These are phyloP conservation scores for Moesziomyces antarcticus DNA, from an alignment of 1,284 basidiomycete species.

Conservation along the genomic window DNA sequence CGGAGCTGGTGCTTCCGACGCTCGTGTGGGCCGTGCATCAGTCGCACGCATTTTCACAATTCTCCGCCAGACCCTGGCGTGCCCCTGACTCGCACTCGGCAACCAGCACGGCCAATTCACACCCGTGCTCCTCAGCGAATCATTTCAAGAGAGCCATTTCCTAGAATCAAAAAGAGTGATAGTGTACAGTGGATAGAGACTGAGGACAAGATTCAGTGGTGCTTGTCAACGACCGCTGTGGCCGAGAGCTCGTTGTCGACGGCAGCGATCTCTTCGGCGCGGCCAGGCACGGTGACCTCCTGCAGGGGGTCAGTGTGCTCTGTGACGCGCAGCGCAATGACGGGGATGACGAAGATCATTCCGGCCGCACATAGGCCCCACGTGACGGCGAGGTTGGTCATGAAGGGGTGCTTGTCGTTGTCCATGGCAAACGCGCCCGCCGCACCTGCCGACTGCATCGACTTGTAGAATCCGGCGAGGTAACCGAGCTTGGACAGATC, in stretches of 20 bases:
- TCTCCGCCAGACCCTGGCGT: not conserved
- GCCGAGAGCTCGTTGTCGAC: conserved; percentile 15
- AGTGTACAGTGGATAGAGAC: conserved; percentile 8
- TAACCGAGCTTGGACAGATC: conserved; percentile 58
- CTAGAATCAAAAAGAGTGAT: not conserved
- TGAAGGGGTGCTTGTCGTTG: conserved; percentile 47
- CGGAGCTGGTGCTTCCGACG: conserved; percentile 36
- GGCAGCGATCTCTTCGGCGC: conserved; percentile 49
- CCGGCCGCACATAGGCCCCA: conserved; percentile 57
- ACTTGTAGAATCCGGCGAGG: conserved; percentile 61
- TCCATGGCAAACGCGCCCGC: conserved; percentile 57
- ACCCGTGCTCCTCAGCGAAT: not conserved
- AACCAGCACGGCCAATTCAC: conserved; percentile 7
- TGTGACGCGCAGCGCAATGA: conserved; percentile 50
- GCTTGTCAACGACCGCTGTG: conserved; percentile 20
- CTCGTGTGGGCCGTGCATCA: conserved; percentile 19
- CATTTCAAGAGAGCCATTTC: not conserved
- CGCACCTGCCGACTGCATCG: conserved; percentile 58
- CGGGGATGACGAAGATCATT: conserved; percentile 51
- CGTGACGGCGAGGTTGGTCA: conserved; percentile 57
- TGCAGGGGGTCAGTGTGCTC: conserved; percentile 49
- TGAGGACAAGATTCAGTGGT: no score
- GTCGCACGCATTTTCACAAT: not conserved
- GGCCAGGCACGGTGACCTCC: conserved; percentile 52
- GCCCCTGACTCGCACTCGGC: not conserved